Conservation (phyloP, 2,329 filamentous ascomycete species). For the Penicillium sp. region DNA sequence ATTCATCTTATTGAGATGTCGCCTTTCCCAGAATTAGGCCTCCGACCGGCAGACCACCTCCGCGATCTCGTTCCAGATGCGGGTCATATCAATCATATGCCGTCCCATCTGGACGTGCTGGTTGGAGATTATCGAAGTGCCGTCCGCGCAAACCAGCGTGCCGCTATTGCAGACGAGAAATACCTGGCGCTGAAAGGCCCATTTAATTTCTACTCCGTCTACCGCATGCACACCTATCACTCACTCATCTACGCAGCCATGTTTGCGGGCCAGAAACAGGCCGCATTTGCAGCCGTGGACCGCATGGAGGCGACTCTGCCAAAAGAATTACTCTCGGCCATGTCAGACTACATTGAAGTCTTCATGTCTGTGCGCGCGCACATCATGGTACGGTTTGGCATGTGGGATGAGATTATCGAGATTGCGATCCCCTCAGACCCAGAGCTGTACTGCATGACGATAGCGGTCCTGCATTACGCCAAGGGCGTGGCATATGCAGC, state of each 20-base stretch:
- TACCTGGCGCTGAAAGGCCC: slow-evolving; percentile 60
- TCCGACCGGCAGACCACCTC: slow-evolving; percentile 60
- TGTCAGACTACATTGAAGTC: slow-evolving; percentile 76
- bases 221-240: slow-evolving; percentile 71
- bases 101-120: slow-evolving; percentile 70
- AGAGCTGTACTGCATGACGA: slow-evolving; percentile 65
- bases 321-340: slow-evolving; percentile 65
- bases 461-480: slow-evolving; percentile 66
- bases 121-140: slow-evolving; percentile 68
- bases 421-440: slow-evolving; percentile 57
- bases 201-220: slow-evolving; percentile 71
- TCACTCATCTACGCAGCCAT: slow-evolving; percentile 75
- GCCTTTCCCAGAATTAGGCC: slow-evolving; percentile 58
- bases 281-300: slow-evolving; percentile 60
- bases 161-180: slow-evolving; percentile 65
- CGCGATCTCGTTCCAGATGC: slow-evolving; percentile 65
- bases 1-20: slow-evolving; percentile 81
- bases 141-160: slow-evolving; percentile 64
- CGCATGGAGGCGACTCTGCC: slow-evolving; percentile 62
- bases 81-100: slow-evolving; percentile 74
- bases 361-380: slow-evolving; percentile 68
- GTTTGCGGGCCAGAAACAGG: slow-evolving; percentile 65
- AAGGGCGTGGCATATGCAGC: slow-evolving; percentile 66
- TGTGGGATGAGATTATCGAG: slow-evolving; percentile 64
- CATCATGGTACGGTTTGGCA: slow-evolving; percentile 69